These are phyloP conservation scores for Tuber magnatum DNA, from an alignment of 495 filamentous ascomycete species.

Conservation along the genomic window DNA sequence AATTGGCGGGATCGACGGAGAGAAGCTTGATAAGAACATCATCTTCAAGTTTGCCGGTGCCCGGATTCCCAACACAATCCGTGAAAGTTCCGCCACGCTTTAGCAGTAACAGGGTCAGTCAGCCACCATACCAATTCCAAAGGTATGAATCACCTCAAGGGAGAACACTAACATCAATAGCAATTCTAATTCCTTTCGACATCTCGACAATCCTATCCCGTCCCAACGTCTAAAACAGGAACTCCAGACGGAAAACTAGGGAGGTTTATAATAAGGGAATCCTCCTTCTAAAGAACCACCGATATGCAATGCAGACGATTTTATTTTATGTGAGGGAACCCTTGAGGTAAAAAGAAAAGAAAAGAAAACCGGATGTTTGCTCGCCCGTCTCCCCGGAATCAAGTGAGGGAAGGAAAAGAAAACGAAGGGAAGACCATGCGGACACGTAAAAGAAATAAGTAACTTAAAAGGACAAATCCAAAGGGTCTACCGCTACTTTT, in stretches of 20 bases:
- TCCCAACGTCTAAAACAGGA: constrained; percentile 1
- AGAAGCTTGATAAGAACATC: constrained; percentile 82
- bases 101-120: not conserved
- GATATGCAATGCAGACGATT: not conserved
- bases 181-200: constrained; percentile 40
- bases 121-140: not conserved
- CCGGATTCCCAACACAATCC: constrained; percentile 60
- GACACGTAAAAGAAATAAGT: not conserved
- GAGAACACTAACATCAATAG: constrained; percentile 36
- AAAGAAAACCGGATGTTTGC: not conserved
- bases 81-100: constrained; percentile 66
- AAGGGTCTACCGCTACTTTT: not conserved
- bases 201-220: constrained; percentile 6
- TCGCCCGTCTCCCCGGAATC: not conserved
- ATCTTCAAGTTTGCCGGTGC: constrained; percentile 53
- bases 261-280: not conserved
- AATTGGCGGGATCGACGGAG: constrained; percentile 84
- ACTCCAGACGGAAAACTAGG: not conserved
- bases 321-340: not conserved
- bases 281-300: not conserved
- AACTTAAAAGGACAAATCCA: not conserved
- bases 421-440: not conserved
- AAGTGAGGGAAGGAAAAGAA: not conserved
- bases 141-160: not conserved
- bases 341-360: not conserved